A percentile compares a stretch with the other conserved stretches of the same genome.
Evolutionary conservation across 257 asterid genomes (phyloP).

Genomic region (Linderniella brevidens): DNA sequence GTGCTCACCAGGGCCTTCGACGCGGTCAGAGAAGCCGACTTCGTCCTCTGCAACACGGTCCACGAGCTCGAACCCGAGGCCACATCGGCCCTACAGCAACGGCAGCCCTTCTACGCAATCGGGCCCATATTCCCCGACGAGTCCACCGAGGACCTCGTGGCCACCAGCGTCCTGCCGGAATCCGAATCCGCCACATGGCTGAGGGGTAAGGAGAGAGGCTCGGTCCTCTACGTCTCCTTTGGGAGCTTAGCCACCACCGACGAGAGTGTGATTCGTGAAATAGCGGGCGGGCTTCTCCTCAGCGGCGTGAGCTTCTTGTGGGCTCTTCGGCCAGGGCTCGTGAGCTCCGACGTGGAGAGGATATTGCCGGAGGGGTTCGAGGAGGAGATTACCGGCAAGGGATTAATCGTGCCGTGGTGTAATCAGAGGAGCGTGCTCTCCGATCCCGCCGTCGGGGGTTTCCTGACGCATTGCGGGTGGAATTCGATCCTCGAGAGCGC

Average conservation of each 20-base stretch:
- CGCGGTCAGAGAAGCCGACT: slow-evolving; percentile 32
- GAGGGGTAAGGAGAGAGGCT: slow-evolving; percentile 25
- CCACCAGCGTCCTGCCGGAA: slow-evolving; percentile 39
- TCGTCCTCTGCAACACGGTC: slow-evolving; percentile 40
- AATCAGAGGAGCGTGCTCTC: slow-evolving; percentile 23
- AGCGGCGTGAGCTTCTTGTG: slow-evolving; percentile 46
- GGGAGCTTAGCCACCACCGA: slow-evolving; percentile 37
- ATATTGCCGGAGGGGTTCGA: slow-evolving; percentile 19
- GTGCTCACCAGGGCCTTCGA: slow-evolving; percentile 23
- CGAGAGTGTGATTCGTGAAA: slow-evolving; percentile 23
- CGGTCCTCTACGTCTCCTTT: slow-evolving; percentile 47
- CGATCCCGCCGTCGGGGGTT: slow-evolving; percentile 32
- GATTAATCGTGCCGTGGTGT: slow-evolving; percentile 37
- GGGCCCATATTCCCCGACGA: slow-evolving; percentile 37
- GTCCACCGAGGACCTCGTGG: slow-evolving; percentile 11
- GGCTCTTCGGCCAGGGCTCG: slow-evolving; percentile 43
- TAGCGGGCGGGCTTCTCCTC: slow-evolving; percentile 37
- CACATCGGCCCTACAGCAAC: slow-evolving; percentile 19
- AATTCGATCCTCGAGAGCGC: slow-evolving; percentile 40
- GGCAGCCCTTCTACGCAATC: slow-evolving; percentile 36
- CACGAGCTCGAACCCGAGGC: slow-evolving; percentile 36
- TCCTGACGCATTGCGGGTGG: slow-evolving; percentile 47
- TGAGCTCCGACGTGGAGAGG: slow-evolving; percentile 14
- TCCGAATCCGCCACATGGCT: slow-evolving; percentile 43
- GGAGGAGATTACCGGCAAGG: slow-evolving; percentile 14